Percentiles rank a stretch among this genome's conserved stretches.
Evolutionary conservation across 1,139 yeast genomes (phyloP).

Genomic region (Geotrichum carabidarum): DNA sequence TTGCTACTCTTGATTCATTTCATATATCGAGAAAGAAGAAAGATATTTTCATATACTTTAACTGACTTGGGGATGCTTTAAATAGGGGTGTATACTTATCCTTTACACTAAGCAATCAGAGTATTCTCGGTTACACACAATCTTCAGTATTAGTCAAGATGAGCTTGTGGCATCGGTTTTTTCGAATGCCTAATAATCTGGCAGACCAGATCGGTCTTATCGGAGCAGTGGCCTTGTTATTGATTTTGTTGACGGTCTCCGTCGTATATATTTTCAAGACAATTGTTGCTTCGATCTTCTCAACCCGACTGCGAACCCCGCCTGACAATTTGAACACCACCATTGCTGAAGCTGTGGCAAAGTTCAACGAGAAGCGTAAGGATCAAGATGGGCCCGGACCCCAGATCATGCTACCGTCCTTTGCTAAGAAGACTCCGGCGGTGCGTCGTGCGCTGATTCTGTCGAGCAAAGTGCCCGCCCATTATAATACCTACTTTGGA

Average conservation of each 20-base stretch:
- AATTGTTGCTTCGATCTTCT: conserved; percentile 2
- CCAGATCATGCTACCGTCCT: conserved; percentile 19
- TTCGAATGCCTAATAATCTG: neutral
- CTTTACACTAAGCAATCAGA: too few relatives aligned
- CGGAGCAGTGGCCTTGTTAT: conserved; percentile 18
- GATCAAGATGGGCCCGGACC: neutral
- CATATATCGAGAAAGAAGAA: too few relatives aligned
- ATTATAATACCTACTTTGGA: conserved; percentile 36
- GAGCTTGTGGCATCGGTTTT: too few relatives aligned
- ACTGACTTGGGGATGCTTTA: too few relatives aligned
- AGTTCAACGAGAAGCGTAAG: neutral
- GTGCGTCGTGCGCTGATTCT: conserved; percentile 52
- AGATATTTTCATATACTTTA: too few relatives aligned
- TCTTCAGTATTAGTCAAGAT: too few relatives aligned
- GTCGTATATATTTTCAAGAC: conserved; percentile 8
- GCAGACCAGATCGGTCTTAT: conserved; percentile 6
- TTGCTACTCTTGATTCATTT: too few relatives aligned
- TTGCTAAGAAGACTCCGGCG: conserved; percentile 36
- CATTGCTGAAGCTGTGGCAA: conserved; percentile 11
- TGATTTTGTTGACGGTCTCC: conserved; percentile 12
- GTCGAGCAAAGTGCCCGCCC: conserved; percentile 48
- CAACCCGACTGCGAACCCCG: conserved; percentile 31
- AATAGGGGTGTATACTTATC: too few relatives aligned
- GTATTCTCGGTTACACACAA: too few relatives aligned
- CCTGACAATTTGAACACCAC: conserved; percentile 21